Evolutionary conservation across 495 filamentous ascomycete species (phyloP).

Genomic region (Rhizodiscina lignyota): DNA sequence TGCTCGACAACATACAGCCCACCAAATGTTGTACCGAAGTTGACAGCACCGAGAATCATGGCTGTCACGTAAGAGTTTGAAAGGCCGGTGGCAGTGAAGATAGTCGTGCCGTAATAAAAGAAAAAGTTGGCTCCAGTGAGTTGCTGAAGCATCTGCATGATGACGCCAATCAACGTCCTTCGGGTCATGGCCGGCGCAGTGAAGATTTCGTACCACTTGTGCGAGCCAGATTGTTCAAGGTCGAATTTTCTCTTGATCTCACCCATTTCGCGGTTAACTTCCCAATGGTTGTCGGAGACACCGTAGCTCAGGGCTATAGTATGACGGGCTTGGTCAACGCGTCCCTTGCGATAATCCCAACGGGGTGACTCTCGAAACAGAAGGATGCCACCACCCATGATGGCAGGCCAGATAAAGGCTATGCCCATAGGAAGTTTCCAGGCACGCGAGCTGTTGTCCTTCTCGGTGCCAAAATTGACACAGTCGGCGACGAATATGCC

Average conservation of each 20-base stretch:
- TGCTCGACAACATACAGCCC: constrained; percentile 23
- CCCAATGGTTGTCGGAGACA: constrained; percentile 41
- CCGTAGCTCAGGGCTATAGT: constrained; percentile 61
- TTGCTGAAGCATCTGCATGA: constrained; percentile 13
- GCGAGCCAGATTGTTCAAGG: constrained; percentile 5
- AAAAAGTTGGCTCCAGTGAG: constrained; percentile 25
- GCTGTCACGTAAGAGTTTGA: constrained; percentile 16
- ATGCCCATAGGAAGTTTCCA: constrained; percentile 76
- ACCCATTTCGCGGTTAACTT: constrained; percentile 49
- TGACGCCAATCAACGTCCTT: constrained; percentile 10
- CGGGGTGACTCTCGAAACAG: constrained; percentile 21
- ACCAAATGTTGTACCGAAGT: constrained; percentile 20
- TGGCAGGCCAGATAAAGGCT: constrained; percentile 57
- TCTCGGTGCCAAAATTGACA: constrained; percentile 62
- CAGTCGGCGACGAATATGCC: constrained; percentile 72
- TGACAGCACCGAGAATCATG: constrained; percentile 21
- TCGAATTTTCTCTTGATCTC: constrained; percentile 32
- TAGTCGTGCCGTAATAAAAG: constrained; percentile 28
- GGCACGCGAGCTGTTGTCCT: constrained; percentile 26
- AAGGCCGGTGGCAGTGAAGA: constrained; percentile 17
- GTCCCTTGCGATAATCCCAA: constrained; percentile 20
- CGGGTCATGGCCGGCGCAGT: constrained; percentile 13
- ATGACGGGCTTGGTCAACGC: constrained; percentile 33
- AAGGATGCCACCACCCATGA: constrained; percentile 44
- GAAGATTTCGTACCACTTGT: constrained; percentile 12